phyloP scores from a whole-genome alignment of 2,329 filamentous ascomycete genomes.

The Aurifilum marmelostoma region DNA sequence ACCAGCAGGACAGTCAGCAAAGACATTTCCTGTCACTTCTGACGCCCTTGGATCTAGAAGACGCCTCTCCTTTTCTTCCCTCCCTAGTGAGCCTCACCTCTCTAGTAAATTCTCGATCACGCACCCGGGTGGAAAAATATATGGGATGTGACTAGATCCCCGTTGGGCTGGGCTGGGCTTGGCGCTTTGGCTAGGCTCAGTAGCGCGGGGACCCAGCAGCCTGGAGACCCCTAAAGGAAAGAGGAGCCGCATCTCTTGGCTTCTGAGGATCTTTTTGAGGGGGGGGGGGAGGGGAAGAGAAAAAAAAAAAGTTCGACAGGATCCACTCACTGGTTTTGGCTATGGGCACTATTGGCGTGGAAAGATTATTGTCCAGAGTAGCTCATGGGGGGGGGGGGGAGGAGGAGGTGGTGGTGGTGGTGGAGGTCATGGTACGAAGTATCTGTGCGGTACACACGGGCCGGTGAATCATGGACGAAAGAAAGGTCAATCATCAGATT shows the following conservation, averaged over 20 bases:
- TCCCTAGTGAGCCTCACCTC: too few species aligned
- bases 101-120: too few species aligned
- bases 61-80: too few species aligned
- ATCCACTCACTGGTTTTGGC: background rate
- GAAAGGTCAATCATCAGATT: too few species aligned
- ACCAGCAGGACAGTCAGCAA: too few species aligned
- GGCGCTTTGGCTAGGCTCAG: too few species aligned
- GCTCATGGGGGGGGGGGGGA: too few species aligned
- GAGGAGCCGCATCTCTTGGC: conserved; percentile 4
- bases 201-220: background rate
- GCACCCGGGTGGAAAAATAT: too few species aligned
- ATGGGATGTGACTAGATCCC: background rate
- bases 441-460: background rate
- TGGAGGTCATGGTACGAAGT: background rate
- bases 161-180: background rate
- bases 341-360: background rate
- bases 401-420: too few species aligned
- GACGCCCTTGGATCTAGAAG: background rate
- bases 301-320: background rate
- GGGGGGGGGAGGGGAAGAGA: background rate
- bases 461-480: too few species aligned
- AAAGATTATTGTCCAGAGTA: background rate
- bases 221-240: background rate
- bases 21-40: background rate
- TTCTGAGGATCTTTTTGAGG: background rate